phyloP scores from a whole-genome alignment of 495 filamentous ascomycete species.

The Lepidopterella palustris region DNA sequence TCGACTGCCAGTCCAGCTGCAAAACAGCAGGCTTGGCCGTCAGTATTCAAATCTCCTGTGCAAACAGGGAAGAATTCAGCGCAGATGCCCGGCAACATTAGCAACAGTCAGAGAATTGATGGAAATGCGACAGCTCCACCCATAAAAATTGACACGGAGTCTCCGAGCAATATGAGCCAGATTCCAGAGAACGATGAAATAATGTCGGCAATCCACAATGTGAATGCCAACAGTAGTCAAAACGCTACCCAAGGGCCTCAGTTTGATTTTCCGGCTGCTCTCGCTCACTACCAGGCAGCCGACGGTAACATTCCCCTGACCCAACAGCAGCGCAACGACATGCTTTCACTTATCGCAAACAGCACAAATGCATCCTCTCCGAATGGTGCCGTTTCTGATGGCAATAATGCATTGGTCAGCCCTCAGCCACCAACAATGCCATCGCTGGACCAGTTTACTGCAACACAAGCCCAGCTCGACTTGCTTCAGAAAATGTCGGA shows the following conservation, averaged over 20 bases:
- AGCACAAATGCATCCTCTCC: conserved; percentile 35
- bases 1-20: conserved; percentile 21
- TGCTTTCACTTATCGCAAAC: conserved; percentile 71
- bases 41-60: conserved; percentile 16
- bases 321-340: conserved; percentile 66
- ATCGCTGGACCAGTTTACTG: conserved; percentile 46
- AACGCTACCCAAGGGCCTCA: conserved; percentile 38
- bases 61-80: background rate
- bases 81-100: background rate
- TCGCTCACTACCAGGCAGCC: conserved; percentile 61
- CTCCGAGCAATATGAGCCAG: conserved; percentile 22
- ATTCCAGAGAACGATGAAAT: conserved; percentile 56
- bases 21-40: conserved; percentile 16
- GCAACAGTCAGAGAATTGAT: background rate
- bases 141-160: conserved; percentile 26
- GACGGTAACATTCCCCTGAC: conserved; percentile 62
- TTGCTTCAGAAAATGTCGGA: conserved; percentile 63
- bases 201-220: conserved; percentile 58
- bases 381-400: conserved; percentile 21
- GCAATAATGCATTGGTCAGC: conserved; percentile 53
- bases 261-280: conserved; percentile 68
- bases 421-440: conserved; percentile 56
- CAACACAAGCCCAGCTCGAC: conserved; percentile 65
- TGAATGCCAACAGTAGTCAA: conserved; percentile 39
- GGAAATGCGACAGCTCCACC: conserved; percentile 12